A percentile compares a stretch with the other conserved stretches of the same genome.
These are phyloP conservation scores for Plasmodium ovale DNA, from an alignment of 169 alveolate genomes.

Conservation along the genomic window DNA sequence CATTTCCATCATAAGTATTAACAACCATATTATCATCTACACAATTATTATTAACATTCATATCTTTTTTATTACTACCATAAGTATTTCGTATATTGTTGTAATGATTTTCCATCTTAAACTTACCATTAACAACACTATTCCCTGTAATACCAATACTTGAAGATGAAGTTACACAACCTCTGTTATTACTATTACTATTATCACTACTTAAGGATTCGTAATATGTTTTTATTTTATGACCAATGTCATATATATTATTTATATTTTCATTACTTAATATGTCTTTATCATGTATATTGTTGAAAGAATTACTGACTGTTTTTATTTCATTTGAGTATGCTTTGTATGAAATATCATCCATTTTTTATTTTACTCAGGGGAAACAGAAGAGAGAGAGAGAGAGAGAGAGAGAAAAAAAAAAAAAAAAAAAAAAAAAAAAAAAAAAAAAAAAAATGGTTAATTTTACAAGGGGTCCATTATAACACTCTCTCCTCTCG, in stretches of 20 bases:
- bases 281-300: conserved; percentile 8
- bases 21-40: neutral
- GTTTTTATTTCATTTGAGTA: neutral
- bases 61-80: neutral
- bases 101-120: too few species aligned
- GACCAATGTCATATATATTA: neutral
- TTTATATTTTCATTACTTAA: neutral
- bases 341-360: neutral
- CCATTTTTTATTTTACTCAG: too few species aligned
- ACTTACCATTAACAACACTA: too few species aligned
- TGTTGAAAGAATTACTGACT: neutral
- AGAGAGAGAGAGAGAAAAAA: too few species aligned
- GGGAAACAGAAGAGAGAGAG: too few species aligned
- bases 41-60: neutral
- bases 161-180: too few species aligned
- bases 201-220: conserved; percentile 2
- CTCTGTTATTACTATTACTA: neutral
- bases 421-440: too few species aligned
- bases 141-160: too few species aligned
- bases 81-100: too few species aligned
- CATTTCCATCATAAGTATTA: neutral
- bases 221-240: neutral
- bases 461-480: too few species aligned
- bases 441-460: too few species aligned
- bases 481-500: too few species aligned